Percentiles rank a stretch among this genome's conserved stretches.
phyloP scores from a whole-genome alignment of 495 filamentous ascomycete species.

The Corynascus novoguineensis region DNA sequence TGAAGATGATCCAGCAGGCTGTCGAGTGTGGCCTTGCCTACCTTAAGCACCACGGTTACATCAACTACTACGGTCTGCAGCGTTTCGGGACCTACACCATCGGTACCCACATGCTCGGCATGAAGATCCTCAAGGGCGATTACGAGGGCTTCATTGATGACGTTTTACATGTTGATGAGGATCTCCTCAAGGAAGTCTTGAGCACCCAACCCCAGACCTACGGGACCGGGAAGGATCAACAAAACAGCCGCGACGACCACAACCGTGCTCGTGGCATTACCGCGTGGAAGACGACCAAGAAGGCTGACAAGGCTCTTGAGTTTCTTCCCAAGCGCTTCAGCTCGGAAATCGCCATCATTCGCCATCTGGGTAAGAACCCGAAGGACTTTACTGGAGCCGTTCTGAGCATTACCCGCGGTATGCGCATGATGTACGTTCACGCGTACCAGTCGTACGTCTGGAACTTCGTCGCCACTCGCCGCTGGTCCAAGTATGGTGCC shows the following conservation, averaged over 20 bases:
- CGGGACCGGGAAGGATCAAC: neutral
- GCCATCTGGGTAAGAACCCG: slow-evolving; percentile 50
- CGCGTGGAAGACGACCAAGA: slow-evolving; percentile 56
- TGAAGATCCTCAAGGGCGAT: slow-evolving; percentile 74
- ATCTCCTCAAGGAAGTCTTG: slow-evolving; percentile 24
- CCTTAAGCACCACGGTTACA: slow-evolving; percentile 66
- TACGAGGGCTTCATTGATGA: slow-evolving; percentile 70
- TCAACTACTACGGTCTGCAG: slow-evolving; percentile 96
- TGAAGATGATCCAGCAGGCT: slow-evolving; percentile 32
- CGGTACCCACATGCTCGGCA: slow-evolving; percentile 74
- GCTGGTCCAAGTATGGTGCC: slow-evolving; percentile 66
- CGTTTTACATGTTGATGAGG: slow-evolving; percentile 55
- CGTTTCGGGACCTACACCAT: slow-evolving; percentile 82
- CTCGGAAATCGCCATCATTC: slow-evolving; percentile 72
- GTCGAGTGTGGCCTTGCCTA: slow-evolving; percentile 44
- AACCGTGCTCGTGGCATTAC: slow-evolving; percentile 69
- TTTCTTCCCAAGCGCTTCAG: slow-evolving; percentile 74
- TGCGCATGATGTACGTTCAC: slow-evolving; percentile 91
- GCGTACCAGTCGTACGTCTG: slow-evolving; percentile 93
- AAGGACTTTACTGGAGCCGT: slow-evolving; percentile 75
- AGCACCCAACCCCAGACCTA: slow-evolving; percentile 1
- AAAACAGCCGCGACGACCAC: slow-evolving; percentile 57
- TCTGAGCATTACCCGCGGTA: slow-evolving; percentile 64
- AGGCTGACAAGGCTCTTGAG: slow-evolving; percentile 52
- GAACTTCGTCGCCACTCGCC: slow-evolving; percentile 75